Evolutionary conservation across 2,329 filamentous ascomycete species (phyloP).

Genomic region (Zymoseptoria brevis): DNA sequence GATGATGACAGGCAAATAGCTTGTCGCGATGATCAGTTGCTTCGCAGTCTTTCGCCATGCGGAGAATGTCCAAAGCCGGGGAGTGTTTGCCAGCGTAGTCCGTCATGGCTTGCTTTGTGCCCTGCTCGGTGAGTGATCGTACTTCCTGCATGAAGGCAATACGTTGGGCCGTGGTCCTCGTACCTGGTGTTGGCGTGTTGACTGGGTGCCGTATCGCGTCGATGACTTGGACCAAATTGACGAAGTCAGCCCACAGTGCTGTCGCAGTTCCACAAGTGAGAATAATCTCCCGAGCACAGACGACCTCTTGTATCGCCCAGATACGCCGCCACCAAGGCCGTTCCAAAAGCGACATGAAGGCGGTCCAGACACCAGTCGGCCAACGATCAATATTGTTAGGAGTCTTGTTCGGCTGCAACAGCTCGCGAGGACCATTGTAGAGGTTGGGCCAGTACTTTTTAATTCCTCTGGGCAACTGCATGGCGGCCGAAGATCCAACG

Average conservation of each 20-base stretch:
- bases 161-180: slow-evolving; percentile 13
- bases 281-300: slow-evolving; percentile 13
- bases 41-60: slow-evolving; percentile 16
- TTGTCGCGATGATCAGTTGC: slow-evolving; percentile 16
- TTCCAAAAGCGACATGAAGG: slow-evolving; percentile 11
- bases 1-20: slow-evolving; percentile 15
- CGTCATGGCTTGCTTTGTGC: slow-evolving; percentile 11
- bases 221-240: slow-evolving; percentile 9
- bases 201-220: slow-evolving; percentile 8
- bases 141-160: slow-evolving; percentile 15
- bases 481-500: slow-evolving; percentile 8
- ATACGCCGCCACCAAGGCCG: slow-evolving; percentile 13
- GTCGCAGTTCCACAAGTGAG: slow-evolving; percentile 13
- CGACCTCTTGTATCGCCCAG: slow-evolving; percentile 11
- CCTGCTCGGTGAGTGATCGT: slow-evolving; percentile 11
- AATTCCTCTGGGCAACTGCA: slow-evolving; percentile 13
- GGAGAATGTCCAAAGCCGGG: slow-evolving; percentile 10
- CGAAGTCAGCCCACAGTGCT: slow-evolving; percentile 12
- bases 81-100: slow-evolving; percentile 14
- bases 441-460: slow-evolving; percentile 12
- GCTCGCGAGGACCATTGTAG: slow-evolving; percentile 8
- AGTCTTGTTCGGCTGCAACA: slow-evolving; percentile 8
- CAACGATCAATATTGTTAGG: slow-evolving; percentile 10
- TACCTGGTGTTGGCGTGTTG: slow-evolving; percentile 8
- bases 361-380: slow-evolving; percentile 11